Evolutionary conservation across 768 basidiomycete genomes (phyloP).

Genomic region (Coprinopsis marcescibilis): DNA sequence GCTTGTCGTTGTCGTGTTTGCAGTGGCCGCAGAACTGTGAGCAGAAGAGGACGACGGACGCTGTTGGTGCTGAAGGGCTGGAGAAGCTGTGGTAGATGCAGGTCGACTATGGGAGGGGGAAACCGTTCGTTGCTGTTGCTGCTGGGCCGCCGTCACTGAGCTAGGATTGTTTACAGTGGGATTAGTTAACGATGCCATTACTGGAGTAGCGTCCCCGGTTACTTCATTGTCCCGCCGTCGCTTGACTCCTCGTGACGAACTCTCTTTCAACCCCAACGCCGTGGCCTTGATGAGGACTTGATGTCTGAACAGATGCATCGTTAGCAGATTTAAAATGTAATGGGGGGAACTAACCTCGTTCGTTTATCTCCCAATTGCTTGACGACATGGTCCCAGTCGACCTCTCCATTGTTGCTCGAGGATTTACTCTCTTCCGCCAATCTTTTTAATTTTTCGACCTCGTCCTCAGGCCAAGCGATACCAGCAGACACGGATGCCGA

Average conservation of each 20-base stretch:
- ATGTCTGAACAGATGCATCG: slow-evolving; percentile 40
- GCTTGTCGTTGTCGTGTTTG: slow-evolving; percentile 12
- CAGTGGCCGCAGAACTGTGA: slow-evolving; percentile 6
- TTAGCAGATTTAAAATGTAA: not conserved
- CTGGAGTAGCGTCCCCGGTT: slow-evolving; percentile 17
- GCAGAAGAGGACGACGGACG: slow-evolving; percentile 27
- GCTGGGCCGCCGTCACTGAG: slow-evolving; percentile 15
- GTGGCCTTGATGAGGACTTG: slow-evolving; percentile 83
- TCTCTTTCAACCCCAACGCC: slow-evolving; percentile 71
- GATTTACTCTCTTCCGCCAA: slow-evolving; percentile 64
- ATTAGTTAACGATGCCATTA: slow-evolving; percentile 19
- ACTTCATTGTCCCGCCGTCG: slow-evolving; percentile 35
- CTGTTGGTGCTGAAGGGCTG: slow-evolving; percentile 43
- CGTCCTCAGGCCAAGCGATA: slow-evolving; percentile 76
- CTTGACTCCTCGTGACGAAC: slow-evolving; percentile 55
- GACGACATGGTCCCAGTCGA: slow-evolving; percentile 78
- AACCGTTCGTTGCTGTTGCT: slow-evolving; percentile 20
- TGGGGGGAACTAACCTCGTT: slow-evolving; percentile 47
- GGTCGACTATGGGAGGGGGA: slow-evolving; percentile 36
- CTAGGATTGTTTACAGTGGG: too few species aligned
- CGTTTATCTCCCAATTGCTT: slow-evolving; percentile 68
- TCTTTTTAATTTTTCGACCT: slow-evolving; percentile 61
- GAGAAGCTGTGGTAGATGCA: slow-evolving; percentile 45
- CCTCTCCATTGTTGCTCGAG: slow-evolving; percentile 45
- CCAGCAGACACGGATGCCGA: slow-evolving; percentile 32